Evolutionary conservation across 345 rosid species (phyloP).

Genomic region (Citrus inodora): DNA sequence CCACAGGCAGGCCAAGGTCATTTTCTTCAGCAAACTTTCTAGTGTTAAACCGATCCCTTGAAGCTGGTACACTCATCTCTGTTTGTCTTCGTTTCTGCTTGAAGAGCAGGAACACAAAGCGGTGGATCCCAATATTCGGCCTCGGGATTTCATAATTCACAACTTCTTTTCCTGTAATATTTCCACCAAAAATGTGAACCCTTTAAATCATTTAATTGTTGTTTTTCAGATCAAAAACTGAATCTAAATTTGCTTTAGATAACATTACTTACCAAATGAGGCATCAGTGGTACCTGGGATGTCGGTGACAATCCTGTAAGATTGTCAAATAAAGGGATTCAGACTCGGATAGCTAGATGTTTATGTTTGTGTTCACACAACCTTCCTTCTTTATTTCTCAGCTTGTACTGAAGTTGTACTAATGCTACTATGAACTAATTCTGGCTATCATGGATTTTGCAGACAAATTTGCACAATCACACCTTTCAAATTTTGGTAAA

Average conservation of each 20-base stretch:
- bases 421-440: not conserved
- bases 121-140: conserved; percentile 95
- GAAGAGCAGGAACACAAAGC: conserved; percentile 81
- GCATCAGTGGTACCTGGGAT: conserved; percentile 97
- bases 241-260: not conserved
- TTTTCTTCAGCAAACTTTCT: conserved; percentile 72
- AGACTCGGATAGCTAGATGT: not conserved
- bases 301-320: conserved; percentile 82
- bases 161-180: conserved; percentile 59
- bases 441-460: not conserved
- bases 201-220: not conserved
- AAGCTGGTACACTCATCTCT: conserved; percentile 40
- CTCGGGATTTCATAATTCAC: conserved; percentile 84
- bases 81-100: conserved; percentile 68
- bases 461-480: not conserved
- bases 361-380: not conserved
- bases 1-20: conserved; percentile 75
- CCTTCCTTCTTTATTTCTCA: not conserved
- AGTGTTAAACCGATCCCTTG: conserved; percentile 68
- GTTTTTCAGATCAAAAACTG: not conserved
- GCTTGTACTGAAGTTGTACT: not conserved
- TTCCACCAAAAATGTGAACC: not conserved
- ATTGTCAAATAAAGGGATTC: conserved; percentile 18
- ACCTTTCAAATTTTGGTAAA: not conserved
- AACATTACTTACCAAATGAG: conserved; percentile 62